Evolutionary conservation across 805 yeast species (phyloP).

Genomic region (Hanseniaspora pseudoguilliermondii): DNA sequence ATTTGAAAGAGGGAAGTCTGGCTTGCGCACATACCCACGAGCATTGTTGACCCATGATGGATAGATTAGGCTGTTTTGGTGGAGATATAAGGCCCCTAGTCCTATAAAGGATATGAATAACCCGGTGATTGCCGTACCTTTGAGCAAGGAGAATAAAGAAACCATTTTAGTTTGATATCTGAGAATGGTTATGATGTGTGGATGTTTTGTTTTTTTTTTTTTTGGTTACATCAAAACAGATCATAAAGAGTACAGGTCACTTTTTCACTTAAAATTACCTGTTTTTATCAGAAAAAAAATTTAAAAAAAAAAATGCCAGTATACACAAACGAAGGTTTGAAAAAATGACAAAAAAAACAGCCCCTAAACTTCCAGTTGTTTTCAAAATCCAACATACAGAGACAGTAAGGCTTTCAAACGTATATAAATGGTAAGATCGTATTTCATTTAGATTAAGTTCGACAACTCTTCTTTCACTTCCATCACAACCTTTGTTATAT

Average conservation of each 20-base stretch:
- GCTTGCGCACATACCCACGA: conserved; percentile 57
- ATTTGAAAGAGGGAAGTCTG: conserved; percentile 30
- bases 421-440: too few species aligned
- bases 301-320: too few species aligned
- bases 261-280: too few species aligned
- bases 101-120: conserved; percentile 34
- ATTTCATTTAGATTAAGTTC: too few species aligned
- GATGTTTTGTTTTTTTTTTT: neutral
- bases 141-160: conserved; percentile 15
- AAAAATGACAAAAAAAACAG: neutral
- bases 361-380: too few species aligned
- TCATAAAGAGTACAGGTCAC: too few species aligned
- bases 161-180: neutral
- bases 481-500: conserved; percentile 30
- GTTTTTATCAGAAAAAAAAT: neutral
- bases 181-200: too few species aligned
- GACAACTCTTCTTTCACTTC: conserved; percentile 31
- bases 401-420: too few species aligned
- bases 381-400: neutral
- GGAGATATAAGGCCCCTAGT: conserved; percentile 43
- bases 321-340: neutral
- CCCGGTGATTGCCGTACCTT: conserved; percentile 34
- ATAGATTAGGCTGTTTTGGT: conserved; percentile 60
- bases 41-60: conserved; percentile 75
- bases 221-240: neutral